Base-by-base conservation (phyloP, 306 rosid species). In the Senna tora region DNA sequence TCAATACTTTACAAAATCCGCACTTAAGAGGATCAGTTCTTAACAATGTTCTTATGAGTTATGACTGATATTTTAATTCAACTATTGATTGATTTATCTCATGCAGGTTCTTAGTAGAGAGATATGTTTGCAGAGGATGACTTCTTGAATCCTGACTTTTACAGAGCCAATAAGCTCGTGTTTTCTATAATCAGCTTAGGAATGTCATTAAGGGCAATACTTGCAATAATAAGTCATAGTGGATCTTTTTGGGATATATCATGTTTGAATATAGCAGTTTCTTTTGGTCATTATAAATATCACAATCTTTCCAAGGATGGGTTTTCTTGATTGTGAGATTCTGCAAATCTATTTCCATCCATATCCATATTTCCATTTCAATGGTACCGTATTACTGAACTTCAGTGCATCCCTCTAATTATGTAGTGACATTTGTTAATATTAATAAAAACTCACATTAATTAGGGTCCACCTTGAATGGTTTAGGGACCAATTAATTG, bases 71-170 rank as follows among this genome's bases (percentile, higher is more conserved):
- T 32, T 15, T 22, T 13, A 6, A 32, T 79, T 66, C 86, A 72
- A 51, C 81, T 81, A 80, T 87, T 87, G 83, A 83, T 82, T 87
- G 57, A 80, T 85, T 77, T 81, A 60, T 91, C 87, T 80, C 83
- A 76, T 86, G 86, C 98, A 89, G 97, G 96, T 87, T 81, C 91
- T 82, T 83, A 89, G 83, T 87, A 91, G 73, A 91, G 73, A 81
- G 93, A 85, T 81, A 71, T 66, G 67, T 80, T 67, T 84, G 87
- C 94, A 64, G 77, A 80, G 92, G 90, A 80, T 76, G 82, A 78
- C 75, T 79, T 59, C 76, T 14, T 47, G 77, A 57, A 73, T 81
- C 75, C 74, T 63, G 9, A 38, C 33, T 9, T 9, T 17, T 19
- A 38, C 81, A 69, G 85, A 79, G 82, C 34, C 52, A 6, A 14